These are phyloP conservation scores for Mucor lusitanicus DNA, from an alignment of 371 early-diverging fungal species.

Conservation along the genomic window DNA sequence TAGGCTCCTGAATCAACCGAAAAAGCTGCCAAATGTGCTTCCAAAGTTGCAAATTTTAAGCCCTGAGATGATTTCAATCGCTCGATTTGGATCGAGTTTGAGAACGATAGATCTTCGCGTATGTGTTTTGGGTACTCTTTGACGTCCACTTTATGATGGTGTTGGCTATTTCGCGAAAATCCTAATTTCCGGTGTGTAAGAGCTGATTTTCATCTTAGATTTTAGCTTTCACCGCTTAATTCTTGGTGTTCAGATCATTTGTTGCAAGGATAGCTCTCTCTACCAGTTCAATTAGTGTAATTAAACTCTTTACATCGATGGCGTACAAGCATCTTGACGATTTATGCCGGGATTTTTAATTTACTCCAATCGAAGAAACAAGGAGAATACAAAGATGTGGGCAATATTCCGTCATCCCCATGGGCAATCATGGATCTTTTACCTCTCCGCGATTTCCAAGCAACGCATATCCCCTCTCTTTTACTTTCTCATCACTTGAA, in stretches of 20 bases:
- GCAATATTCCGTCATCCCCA: background rate
- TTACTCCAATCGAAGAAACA: background rate
- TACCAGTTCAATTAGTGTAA: background rate
- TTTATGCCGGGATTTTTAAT: background rate
- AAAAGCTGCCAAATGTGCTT: background rate
- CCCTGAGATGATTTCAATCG: background rate
- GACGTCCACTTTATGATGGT: background rate
- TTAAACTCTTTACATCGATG: background rate
- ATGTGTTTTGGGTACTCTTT: background rate
- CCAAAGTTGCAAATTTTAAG: background rate
- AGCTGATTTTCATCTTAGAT: background rate
- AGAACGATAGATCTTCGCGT: background rate
- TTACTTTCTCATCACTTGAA: background rate
- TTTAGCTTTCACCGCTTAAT: background rate
- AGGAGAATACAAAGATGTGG: background rate
- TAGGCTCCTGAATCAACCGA: background rate
- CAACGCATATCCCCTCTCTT: background rate
- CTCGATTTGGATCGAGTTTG: background rate
- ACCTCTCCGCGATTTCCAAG: background rate
- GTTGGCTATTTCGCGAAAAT: background rate
- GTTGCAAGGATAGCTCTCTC: background rate
- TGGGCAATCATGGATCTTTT: background rate
- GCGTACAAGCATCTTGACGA: background rate
- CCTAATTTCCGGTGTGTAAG: background rate
- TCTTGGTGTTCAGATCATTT: background rate